phyloP scores from a whole-genome alignment of 2,329 filamentous ascomycete species.

The Epichloe bromicola region DNA sequence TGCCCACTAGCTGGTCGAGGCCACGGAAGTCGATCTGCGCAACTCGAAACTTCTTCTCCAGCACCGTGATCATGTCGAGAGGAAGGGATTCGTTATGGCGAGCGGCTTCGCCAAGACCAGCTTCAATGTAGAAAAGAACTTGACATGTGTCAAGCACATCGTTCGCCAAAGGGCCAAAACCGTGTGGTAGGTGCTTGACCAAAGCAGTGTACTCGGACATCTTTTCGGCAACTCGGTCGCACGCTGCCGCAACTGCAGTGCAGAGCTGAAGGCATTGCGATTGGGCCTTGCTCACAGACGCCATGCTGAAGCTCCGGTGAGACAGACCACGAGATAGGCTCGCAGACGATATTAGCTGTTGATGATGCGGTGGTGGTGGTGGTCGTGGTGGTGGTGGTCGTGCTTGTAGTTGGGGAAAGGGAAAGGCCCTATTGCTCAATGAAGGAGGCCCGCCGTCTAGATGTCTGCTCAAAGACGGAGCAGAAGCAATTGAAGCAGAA shows the following conservation, averaged over 20 bases:
- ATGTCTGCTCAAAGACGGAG: slow-evolving; percentile 1
- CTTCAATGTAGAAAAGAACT: slow-evolving; percentile 55
- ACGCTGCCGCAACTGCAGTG: slow-evolving; percentile 43
- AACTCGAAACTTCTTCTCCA: slow-evolving; percentile 50
- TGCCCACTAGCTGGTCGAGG: slow-evolving; percentile 49
- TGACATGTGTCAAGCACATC: slow-evolving; percentile 56
- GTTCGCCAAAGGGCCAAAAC: slow-evolving; percentile 46
- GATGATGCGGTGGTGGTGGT: not conserved
- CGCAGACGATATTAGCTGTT: not conserved
- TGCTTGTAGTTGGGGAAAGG: not conserved
- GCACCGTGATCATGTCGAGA: slow-evolving; percentile 46
- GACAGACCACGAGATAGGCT: not conserved
- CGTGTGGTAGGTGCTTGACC: slow-evolving; percentile 38
- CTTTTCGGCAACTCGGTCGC: slow-evolving; percentile 50
- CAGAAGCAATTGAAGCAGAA: slow-evolving; percentile 3
- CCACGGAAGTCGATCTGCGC: slow-evolving; percentile 49
- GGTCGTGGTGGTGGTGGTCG: not conserved
- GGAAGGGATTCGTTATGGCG: slow-evolving; percentile 41
- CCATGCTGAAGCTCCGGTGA: slow-evolving; percentile 7
- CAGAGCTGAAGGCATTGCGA: slow-evolving; percentile 31
- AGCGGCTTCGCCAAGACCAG: slow-evolving; percentile 43
- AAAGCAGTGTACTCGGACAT: slow-evolving; percentile 51
- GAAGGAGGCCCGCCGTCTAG: slow-evolving; percentile 3
- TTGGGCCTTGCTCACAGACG: slow-evolving; percentile 16
- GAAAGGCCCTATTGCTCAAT: not conserved